phyloP scores from a whole-genome alignment of 2,329 filamentous ascomycete genomes.

The Colletotrichum navitas region DNA sequence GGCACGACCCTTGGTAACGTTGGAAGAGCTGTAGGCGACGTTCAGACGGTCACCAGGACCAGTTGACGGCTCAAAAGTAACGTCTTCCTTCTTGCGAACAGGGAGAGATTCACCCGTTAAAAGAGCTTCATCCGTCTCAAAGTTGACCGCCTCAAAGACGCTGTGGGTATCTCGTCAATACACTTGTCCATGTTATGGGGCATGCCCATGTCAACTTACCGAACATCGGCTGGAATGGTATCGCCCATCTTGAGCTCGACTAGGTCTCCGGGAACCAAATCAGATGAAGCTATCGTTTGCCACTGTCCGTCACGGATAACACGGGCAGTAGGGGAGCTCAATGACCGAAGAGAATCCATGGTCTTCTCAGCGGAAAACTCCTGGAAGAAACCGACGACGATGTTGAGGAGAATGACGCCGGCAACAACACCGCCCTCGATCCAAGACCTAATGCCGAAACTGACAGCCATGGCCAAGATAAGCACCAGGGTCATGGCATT shows the following conservation, averaged over 20 bases:
- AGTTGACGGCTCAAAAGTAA: constrained; percentile 63
- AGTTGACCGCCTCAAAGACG: constrained; percentile 65
- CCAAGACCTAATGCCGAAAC: constrained; percentile 63
- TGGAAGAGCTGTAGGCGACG: constrained; percentile 71
- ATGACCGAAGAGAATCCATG: constrained; percentile 63
- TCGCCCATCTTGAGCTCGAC: constrained; percentile 65
- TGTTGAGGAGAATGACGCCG: constrained; percentile 64
- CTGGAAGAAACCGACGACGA: constrained; percentile 66
- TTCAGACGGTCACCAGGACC: constrained; percentile 72
- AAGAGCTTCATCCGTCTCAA: constrained; percentile 71
- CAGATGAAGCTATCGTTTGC: constrained; percentile 62
- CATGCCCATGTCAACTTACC: constrained; percentile 44
- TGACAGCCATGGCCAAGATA: constrained; percentile 63
- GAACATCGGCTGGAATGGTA: constrained; percentile 56
- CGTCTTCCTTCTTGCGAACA: constrained; percentile 64
- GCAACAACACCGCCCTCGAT: constrained; percentile 67
- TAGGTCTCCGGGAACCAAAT: constrained; percentile 69
- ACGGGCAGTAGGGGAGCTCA: constrained; percentile 62
- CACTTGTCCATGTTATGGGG: constrained; percentile 47
- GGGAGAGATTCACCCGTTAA: constrained; percentile 74
- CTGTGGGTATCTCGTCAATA: constrained; percentile 50
- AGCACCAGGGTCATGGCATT: constrained; percentile 72
- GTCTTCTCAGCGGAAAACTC: constrained; percentile 67
- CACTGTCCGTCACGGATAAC: constrained; percentile 64
- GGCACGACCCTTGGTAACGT: constrained; percentile 72